These are phyloP conservation scores for Sesbania bispinosa DNA, from an alignment of 306 rosid genomes.

Conservation along the genomic window DNA sequence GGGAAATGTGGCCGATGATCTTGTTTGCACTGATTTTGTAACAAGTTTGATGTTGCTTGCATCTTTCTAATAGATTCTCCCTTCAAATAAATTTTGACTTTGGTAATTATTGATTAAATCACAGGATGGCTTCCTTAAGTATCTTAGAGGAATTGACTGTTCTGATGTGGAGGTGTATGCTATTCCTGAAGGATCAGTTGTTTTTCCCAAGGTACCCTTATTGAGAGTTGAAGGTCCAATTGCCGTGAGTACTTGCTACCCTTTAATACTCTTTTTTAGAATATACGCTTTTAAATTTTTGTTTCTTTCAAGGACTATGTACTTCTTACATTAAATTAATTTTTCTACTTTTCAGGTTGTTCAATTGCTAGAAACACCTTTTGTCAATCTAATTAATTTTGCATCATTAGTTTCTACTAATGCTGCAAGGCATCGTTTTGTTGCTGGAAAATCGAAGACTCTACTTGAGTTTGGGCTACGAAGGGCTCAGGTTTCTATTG, in stretches of 20 bases:
- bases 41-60: neutral
- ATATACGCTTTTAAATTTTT: conserved; percentile 4
- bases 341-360: conserved; percentile 60
- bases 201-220: conserved; percentile 92
- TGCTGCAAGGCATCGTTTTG: conserved; percentile 98
- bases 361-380: conserved; percentile 95
- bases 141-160: conserved; percentile 86
- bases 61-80: conserved; percentile 4
- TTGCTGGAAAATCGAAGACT: conserved; percentile 90
- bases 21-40: conserved; percentile 18
- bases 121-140: conserved; percentile 84
- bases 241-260: conserved; percentile 66
- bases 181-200: conserved; percentile 81
- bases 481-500: conserved; percentile 71
- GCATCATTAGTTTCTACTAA: conserved; percentile 93
- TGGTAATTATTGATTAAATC: conserved; percentile 25
- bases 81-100: neutral
- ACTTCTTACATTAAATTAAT: conserved; percentile 11
- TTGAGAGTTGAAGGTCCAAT: conserved; percentile 93
- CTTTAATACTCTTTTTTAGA: too few species aligned
- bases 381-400: conserved; percentile 80
- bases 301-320: neutral
- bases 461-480: conserved; percentile 97
- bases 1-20: conserved; percentile 10
- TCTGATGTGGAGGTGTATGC: conserved; percentile 90